A percentile compares a stretch with the other conserved stretches of the same genome.
phyloP scores from a whole-genome alignment of 768 basidiomycete genomes.

The Lactarius hengduanensis region DNA sequence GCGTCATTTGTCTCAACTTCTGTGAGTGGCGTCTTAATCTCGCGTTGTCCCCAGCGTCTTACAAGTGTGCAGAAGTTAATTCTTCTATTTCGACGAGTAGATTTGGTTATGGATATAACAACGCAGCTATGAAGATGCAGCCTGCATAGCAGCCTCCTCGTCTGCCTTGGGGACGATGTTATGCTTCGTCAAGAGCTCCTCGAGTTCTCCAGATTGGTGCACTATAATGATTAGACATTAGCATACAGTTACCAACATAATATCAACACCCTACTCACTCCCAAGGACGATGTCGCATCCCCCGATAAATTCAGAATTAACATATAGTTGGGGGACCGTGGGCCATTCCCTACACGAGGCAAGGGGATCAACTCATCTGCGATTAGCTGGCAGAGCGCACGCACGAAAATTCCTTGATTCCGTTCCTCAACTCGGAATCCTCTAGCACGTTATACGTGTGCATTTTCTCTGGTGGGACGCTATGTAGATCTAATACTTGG shows the following conservation, averaged over 20 bases:
- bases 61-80: conserved; percentile 4
- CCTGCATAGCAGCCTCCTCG: conserved; percentile 24
- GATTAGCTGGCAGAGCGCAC: conserved; percentile 37
- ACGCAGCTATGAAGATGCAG: conserved; percentile 26
- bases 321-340: conserved; percentile 93
- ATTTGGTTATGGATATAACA: not conserved
- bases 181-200: conserved; percentile 71
- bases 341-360: conserved; percentile 80
- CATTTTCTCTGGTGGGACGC: conserved; percentile 76
- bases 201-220: conserved; percentile 96
- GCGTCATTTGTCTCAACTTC: not conserved
- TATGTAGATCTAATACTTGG: conserved; percentile 84
- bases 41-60: not conserved
- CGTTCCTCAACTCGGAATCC: conserved; percentile 76
- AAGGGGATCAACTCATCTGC: conserved; percentile 1
- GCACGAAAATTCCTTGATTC: conserved; percentile 97
- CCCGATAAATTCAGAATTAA: conserved; percentile 94
- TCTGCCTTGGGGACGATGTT: conserved; percentile 59
- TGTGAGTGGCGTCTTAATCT: not conserved
- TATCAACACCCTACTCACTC: conserved; percentile 54
- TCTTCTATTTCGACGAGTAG: not conserved
- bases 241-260: conserved; percentile 9
- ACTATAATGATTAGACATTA: conserved; percentile 46
- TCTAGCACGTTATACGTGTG: conserved; percentile 88
- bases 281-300: conserved; percentile 93